These are phyloP conservation scores for Colletotrichum melonis DNA, from an alignment of 2,329 filamentous ascomycete genomes.

Conservation along the genomic window DNA sequence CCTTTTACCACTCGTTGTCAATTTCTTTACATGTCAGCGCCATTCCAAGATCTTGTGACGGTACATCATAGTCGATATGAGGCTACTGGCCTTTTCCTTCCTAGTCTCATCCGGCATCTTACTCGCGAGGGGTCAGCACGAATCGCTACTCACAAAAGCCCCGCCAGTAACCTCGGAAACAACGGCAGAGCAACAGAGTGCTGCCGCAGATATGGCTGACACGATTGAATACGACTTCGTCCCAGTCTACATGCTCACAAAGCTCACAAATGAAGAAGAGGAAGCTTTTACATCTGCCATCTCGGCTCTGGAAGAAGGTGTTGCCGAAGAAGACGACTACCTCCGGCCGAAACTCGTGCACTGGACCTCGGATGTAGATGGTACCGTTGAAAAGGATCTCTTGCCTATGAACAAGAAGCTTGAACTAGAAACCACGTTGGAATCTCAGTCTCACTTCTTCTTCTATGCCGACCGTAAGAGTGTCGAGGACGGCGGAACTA, in stretches of 20 bases:
- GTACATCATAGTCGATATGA: not conserved
- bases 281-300: not conserved
- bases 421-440: fast-evolving
- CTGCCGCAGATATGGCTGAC: not conserved
- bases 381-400: not conserved
- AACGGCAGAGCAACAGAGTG: not conserved
- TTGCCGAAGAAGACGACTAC: not conserved
- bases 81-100: not conserved
- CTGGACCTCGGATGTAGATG: not conserved
- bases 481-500: not conserved
- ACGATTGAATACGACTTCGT: not conserved
- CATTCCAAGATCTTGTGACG: not conserved
- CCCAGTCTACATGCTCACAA: not conserved
- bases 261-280: not conserved
- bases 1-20: not conserved
- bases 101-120: not conserved
- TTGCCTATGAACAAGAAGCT: not conserved
- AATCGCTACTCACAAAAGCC: not conserved
- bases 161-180: not conserved
- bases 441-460: not conserved
- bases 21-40: not conserved
- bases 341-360: not conserved
- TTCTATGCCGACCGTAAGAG: not conserved
- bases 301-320: not conserved
- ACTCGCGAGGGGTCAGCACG: not conserved